Percentiles rank a stretch among this genome's conserved stretches.
These are phyloP conservation scores for Geotrichum armillariae DNA, from an alignment of 1,139 yeast species.

Conservation along the genomic window DNA sequence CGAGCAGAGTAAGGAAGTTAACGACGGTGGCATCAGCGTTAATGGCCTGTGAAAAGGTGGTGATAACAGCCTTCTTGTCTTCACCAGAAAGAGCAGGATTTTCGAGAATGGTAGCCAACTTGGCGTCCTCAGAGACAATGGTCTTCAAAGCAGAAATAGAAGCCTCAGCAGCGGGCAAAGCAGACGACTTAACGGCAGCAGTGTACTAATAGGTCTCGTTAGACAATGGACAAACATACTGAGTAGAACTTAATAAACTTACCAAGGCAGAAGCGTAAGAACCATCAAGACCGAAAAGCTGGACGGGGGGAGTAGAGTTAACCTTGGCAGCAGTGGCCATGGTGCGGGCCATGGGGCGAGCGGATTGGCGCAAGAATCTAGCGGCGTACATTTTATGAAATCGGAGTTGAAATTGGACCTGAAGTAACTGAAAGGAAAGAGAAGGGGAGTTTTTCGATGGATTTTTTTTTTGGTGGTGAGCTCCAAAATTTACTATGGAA, in stretches of 20 bases:
- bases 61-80: slow-evolving; percentile 73
- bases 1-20: slow-evolving; percentile 81
- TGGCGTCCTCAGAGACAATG: slow-evolving; percentile 61
- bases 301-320: slow-evolving; percentile 80
- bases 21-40: slow-evolving; percentile 69
- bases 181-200: slow-evolving; percentile 83
- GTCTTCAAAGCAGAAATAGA: slow-evolving; percentile 61
- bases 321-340: slow-evolving; percentile 52
- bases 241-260: slow-evolving; percentile 22
- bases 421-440: not conserved
- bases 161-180: slow-evolving; percentile 69
- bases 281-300: slow-evolving; percentile 93
- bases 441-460: not conserved
- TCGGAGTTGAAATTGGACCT: not conserved
- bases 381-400: slow-evolving; percentile 22
- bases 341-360: slow-evolving; percentile 34
- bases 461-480: not conserved
- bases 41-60: slow-evolving; percentile 54
- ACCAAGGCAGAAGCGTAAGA: slow-evolving; percentile 90
- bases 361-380: slow-evolving; percentile 21
- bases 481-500: not conserved
- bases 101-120: slow-evolving; percentile 59
- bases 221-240: no score
- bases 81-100: slow-evolving; percentile 83
- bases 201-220: slow-evolving; percentile 56